phyloP scores from a whole-genome alignment of 2,329 filamentous ascomycete species.

The Aspergillus sp. region DNA sequence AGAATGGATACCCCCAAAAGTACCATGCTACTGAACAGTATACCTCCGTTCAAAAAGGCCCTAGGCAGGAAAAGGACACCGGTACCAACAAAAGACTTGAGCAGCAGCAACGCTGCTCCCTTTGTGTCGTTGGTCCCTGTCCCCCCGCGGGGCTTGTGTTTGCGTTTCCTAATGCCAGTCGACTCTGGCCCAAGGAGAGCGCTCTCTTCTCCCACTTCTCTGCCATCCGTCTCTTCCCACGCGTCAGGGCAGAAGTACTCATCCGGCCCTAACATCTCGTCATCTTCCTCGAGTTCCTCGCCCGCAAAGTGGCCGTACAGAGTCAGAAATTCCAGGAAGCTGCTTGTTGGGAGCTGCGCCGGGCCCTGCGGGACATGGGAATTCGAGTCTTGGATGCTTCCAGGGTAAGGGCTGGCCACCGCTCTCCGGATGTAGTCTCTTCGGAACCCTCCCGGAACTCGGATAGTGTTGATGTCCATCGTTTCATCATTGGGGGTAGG shows the following conservation, averaged over 20 bases:
- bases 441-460: conserved; percentile 85
- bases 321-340: conserved; percentile 90
- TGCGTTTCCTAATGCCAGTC: conserved; percentile 61
- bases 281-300: conserved; percentile 92
- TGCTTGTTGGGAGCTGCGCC: conserved; percentile 70
- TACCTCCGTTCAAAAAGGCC: conserved; percentile 90
- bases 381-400: conserved; percentile 30
- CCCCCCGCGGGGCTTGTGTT: conserved; percentile 63
- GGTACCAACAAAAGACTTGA: conserved; percentile 97
- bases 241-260: conserved; percentile 84
- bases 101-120: conserved; percentile 71
- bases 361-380: conserved; percentile 29
- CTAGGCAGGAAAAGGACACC: conserved; percentile 88
- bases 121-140: conserved; percentile 68
- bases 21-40: conserved; percentile 90
- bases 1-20: conserved; percentile 75
- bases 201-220: conserved; percentile 79
- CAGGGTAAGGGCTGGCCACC: conserved; percentile 53
- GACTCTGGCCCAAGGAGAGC: conserved; percentile 62
- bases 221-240: conserved; percentile 51
- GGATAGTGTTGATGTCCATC: conserved; percentile 80
- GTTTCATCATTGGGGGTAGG: conserved; percentile 71
- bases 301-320: conserved; percentile 96
- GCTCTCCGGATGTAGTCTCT: conserved; percentile 76
- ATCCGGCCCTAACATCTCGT: conserved; percentile 75